Evolutionary conservation across 805 yeast species (phyloP).

Genomic region (Nakazawaea populi): DNA sequence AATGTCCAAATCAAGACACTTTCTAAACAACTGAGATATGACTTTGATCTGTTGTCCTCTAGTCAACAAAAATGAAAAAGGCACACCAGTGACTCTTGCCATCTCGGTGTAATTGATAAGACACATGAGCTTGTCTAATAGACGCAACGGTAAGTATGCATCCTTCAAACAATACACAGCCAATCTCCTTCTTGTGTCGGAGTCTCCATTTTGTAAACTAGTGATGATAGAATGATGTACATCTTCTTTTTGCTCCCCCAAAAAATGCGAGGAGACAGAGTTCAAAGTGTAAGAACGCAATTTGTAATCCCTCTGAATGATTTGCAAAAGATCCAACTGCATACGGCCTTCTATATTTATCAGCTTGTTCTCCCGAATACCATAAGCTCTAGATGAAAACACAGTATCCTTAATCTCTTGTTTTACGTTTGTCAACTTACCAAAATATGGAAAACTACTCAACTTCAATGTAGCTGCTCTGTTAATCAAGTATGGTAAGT

Average conservation of each 20-base stretch:
- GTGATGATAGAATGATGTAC: slow-evolving; percentile 97
- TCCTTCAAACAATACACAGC: slow-evolving; percentile 98
- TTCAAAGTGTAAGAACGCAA: slow-evolving; percentile 91
- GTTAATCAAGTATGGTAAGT: slow-evolving; percentile 86
- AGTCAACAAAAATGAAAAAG: slow-evolving; percentile 79
- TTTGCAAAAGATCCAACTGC: slow-evolving; percentile 90
- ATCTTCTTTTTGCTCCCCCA: slow-evolving; percentile 96
- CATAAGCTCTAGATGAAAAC: slow-evolving; percentile 93
- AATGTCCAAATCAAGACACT: slow-evolving; percentile 79
- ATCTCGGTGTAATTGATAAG: slow-evolving; percentile 95
- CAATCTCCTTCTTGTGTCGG: slow-evolving; percentile 88
- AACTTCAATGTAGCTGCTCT: slow-evolving; percentile 74
- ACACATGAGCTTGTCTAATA: slow-evolving; percentile 92
- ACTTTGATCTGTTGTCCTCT: slow-evolving; percentile 99
- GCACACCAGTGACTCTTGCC: slow-evolving; percentile 99
- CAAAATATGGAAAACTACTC: slow-evolving; percentile 74
- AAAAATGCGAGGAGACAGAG: slow-evolving; percentile 89
- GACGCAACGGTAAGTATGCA: slow-evolving; percentile 84
- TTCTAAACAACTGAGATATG: slow-evolving; percentile 89
- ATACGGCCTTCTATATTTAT: slow-evolving; percentile 93
- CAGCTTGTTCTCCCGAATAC: slow-evolving; percentile 88
- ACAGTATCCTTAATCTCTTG: slow-evolving; percentile 79
- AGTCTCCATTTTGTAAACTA: slow-evolving; percentile 84
- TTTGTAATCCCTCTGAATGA: slow-evolving; percentile 91
- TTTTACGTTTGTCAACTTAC: slow-evolving; percentile 59